These are phyloP conservation scores for Quercus agrifolia DNA, from an alignment of 306 rosid species.

Conservation along the genomic window DNA sequence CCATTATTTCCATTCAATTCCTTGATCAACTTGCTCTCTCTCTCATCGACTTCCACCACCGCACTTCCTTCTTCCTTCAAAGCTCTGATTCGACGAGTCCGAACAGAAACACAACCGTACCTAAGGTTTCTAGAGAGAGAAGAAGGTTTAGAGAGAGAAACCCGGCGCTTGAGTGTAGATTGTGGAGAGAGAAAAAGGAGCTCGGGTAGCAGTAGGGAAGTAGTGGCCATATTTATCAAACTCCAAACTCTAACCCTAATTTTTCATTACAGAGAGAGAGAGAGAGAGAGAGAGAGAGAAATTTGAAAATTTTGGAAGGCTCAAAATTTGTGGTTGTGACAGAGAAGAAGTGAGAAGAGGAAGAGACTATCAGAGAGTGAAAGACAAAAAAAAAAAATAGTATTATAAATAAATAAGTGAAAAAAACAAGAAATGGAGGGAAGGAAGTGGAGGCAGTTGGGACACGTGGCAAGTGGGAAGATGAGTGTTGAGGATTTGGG, in stretches of 20 bases:
- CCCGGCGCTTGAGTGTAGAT: constrained; percentile 36
- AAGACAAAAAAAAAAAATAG: constrained; percentile 12
- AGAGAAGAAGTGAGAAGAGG: neutral
- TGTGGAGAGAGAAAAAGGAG: constrained; percentile 57
- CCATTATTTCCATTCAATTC: constrained; percentile 72
- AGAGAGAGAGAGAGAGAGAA: neutral
- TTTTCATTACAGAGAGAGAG: constrained; percentile 32
- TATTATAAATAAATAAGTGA: neutral
- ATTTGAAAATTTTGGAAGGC: neutral
- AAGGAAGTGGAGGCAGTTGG: constrained; percentile 46
- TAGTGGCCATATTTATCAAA: constrained; percentile 31
- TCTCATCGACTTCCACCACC: constrained; percentile 39
- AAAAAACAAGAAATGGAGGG: constrained; percentile 4
- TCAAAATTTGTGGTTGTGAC: neutral
- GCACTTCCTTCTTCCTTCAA: constrained; percentile 42
- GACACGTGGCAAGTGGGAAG: constrained; percentile 67
- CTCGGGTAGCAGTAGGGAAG: constrained; percentile 46
- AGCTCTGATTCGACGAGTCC: constrained; percentile 48
- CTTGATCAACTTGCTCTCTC: constrained; percentile 35
- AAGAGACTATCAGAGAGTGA: neutral
- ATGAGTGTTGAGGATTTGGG: constrained; percentile 33
- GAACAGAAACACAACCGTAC: constrained; percentile 14
- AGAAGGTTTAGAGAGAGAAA: constrained; percentile 18
- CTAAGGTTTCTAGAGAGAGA: constrained; percentile 23
- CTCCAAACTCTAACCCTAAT: constrained; percentile 22